Evolutionary conservation across 2,329 filamentous ascomycete genomes (phyloP).

Genomic region (Hymenotorrendiella dingleyae): DNA sequence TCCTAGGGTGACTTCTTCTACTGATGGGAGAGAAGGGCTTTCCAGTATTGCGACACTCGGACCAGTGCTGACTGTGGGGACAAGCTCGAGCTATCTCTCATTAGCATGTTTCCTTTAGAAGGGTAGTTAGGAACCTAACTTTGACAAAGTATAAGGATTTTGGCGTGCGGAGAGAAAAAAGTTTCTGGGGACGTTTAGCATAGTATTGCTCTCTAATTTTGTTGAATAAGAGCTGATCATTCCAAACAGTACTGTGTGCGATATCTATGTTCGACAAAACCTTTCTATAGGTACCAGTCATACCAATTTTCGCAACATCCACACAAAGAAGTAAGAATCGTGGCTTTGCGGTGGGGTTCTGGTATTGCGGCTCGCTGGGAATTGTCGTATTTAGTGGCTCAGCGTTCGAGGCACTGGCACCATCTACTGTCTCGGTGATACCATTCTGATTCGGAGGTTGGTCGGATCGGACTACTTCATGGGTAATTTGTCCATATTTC

Average conservation of each 20-base stretch:
- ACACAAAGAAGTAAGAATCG: not conserved
- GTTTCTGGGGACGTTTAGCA: not conserved
- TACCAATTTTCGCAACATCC: not conserved
- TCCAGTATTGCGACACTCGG: not conserved
- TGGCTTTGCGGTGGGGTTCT: not conserved
- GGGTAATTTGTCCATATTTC: not conserved
- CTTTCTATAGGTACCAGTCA: not conserved
- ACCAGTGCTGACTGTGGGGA: not conserved
- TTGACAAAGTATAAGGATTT: not conserved
- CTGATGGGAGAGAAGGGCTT: not conserved
- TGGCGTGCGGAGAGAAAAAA: not conserved
- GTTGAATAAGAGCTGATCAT: not conserved
- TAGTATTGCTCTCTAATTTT: not conserved
- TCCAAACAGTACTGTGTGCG: not conserved
- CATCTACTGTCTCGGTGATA: no score
- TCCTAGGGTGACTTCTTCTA: not conserved
- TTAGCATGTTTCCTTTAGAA: no score
- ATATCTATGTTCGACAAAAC: not conserved
- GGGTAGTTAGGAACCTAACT: not conserved
- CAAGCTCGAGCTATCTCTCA: not conserved
- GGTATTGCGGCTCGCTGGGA: no score
- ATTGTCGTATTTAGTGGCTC: no score
- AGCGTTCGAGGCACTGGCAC: no score
- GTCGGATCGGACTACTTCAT: not conserved
- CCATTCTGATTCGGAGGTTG: not conserved